Percentiles rank a stretch among this genome's conserved stretches.
Conservation (phyloP, 1,139 yeast species). For the Suhomyces yuchorum region DNA sequence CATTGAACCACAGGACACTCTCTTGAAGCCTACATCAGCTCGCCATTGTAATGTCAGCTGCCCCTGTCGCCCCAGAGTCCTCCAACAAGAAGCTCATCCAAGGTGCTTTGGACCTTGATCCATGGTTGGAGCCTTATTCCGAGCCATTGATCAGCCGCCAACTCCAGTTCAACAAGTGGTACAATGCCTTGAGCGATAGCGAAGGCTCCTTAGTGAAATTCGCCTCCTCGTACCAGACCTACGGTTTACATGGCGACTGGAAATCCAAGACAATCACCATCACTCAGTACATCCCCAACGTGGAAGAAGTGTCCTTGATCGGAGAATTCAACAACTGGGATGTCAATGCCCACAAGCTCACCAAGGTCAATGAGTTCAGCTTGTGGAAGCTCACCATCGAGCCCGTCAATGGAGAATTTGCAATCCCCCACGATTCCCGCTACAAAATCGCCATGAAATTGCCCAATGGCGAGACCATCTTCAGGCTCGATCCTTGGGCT, state of each 20-base stretch:
- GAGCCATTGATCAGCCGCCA: constrained; percentile 49
- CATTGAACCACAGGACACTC: not conserved
- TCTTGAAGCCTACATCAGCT: not conserved
- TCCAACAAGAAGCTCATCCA: constrained; percentile 28
- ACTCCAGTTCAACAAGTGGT: constrained; percentile 53
- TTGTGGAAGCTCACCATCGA: constrained; percentile 64
- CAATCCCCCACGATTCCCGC: constrained; percentile 79
- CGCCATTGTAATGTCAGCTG: not conserved
- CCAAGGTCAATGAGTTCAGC: constrained; percentile 60
- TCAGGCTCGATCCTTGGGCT: constrained; percentile 89
- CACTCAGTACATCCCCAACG: constrained; percentile 90
- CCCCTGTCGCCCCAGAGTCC: not conserved
- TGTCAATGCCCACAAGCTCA: constrained; percentile 56
- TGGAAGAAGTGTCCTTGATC: constrained; percentile 66
- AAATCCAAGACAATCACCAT: constrained; percentile 57
- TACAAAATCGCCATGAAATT: constrained; percentile 72
- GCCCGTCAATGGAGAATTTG: constrained; percentile 56
- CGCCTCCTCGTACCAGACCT: constrained; percentile 62
- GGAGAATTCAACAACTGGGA: constrained; percentile 94
- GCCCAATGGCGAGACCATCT: constrained; percentile 70
- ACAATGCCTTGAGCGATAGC: constrained; percentile 42
- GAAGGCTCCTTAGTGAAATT: constrained; percentile 54
- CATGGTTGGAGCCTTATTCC: constrained; percentile 85
- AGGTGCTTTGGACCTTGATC: constrained; percentile 72
- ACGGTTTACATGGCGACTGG: constrained; percentile 72